A percentile compares a stretch with the other conserved stretches of the same genome.
Evolutionary conservation across 2,329 filamentous ascomycete species (phyloP).

Genomic region (Talaromyces sp.): DNA sequence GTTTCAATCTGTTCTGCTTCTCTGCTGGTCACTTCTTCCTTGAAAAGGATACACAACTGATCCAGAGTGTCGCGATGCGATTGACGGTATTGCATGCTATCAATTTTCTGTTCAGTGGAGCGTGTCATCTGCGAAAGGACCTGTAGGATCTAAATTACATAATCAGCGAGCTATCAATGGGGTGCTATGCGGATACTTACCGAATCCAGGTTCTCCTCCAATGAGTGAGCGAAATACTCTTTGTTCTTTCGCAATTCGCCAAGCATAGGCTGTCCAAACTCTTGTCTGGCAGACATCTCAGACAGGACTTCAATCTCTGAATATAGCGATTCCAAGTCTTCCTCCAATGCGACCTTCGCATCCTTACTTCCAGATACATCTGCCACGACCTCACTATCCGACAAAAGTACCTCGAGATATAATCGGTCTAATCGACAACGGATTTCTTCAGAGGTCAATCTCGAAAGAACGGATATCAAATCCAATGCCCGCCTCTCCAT

Average conservation of each 20-base stretch:
- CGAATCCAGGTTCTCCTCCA: slow-evolving; percentile 34
- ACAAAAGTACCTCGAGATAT: slow-evolving; percentile 33
- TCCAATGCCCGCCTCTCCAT: slow-evolving; percentile 28
- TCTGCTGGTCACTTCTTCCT: slow-evolving; percentile 28
- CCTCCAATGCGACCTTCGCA: slow-evolving; percentile 27
- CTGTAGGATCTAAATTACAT: slow-evolving; percentile 29
- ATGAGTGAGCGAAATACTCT: slow-evolving; percentile 28
- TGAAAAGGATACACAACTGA: slow-evolving; percentile 31
- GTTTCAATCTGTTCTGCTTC: slow-evolving; percentile 19
- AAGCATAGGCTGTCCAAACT: slow-evolving; percentile 41
- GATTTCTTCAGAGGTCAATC: slow-evolving; percentile 37
- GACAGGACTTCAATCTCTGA: slow-evolving; percentile 40
- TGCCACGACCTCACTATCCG: not conserved
- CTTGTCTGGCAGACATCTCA: slow-evolving; percentile 43
- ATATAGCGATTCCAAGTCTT: slow-evolving; percentile 40
- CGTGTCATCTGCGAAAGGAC: slow-evolving; percentile 34
- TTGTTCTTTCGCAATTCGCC: slow-evolving; percentile 34
- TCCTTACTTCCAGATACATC: slow-evolving; percentile 19
- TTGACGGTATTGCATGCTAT: slow-evolving; percentile 31
- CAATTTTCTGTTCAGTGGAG: slow-evolving; percentile 29
- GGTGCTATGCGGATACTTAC: slow-evolving; percentile 24
- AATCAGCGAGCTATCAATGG: not conserved
- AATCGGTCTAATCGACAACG: slow-evolving; percentile 40
- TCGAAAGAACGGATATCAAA: slow-evolving; percentile 31
- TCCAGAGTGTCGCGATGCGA: slow-evolving; percentile 36